phyloP scores from a whole-genome alignment of 2,329 filamentous ascomycete genomes.

The Xylaria sp. region DNA sequence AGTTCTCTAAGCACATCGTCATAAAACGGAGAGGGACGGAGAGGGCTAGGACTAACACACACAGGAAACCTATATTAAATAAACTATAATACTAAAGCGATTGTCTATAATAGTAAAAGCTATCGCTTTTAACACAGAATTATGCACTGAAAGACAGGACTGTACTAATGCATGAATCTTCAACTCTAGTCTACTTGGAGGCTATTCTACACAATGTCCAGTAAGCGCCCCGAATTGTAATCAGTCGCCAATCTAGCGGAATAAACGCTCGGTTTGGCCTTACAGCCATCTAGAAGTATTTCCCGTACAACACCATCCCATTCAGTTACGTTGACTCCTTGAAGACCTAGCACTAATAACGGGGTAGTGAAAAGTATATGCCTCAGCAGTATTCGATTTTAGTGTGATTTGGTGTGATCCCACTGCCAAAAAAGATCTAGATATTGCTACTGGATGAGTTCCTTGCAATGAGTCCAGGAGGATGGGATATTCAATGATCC shows the following conservation, averaged over 20 bases:
- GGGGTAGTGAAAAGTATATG: constrained; percentile 26
- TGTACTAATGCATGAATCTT: constrained; percentile 32
- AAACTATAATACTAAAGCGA: too few species aligned
- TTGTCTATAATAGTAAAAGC: too few species aligned
- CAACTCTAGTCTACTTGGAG: constrained; percentile 25
- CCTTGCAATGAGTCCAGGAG: constrained; percentile 31
- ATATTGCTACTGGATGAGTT: constrained; percentile 28
- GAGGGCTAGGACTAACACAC: too few species aligned
- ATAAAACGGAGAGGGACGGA: too few species aligned
- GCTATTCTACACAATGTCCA: constrained; percentile 36
- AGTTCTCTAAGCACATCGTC: too few species aligned
- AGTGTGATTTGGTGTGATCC: neutral
- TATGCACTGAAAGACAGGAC: neutral
- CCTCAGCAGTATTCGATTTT: constrained; percentile 21
- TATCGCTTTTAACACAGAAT: neutral
- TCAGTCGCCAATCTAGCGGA: constrained; percentile 7
- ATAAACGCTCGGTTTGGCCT: constrained; percentile 11
- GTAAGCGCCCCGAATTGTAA: constrained; percentile 29
- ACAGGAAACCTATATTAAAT: too few species aligned
- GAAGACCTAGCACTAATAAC: constrained; percentile 21
- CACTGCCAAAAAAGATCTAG: constrained; percentile 30
- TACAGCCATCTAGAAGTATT: constrained; percentile 13
- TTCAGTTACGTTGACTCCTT: neutral
- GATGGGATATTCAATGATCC: constrained; percentile 47
- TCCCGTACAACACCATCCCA: neutral